These are phyloP conservation scores for Calonectria fujianensis DNA, from an alignment of 2,329 filamentous ascomycete species.

Conservation along the genomic window DNA sequence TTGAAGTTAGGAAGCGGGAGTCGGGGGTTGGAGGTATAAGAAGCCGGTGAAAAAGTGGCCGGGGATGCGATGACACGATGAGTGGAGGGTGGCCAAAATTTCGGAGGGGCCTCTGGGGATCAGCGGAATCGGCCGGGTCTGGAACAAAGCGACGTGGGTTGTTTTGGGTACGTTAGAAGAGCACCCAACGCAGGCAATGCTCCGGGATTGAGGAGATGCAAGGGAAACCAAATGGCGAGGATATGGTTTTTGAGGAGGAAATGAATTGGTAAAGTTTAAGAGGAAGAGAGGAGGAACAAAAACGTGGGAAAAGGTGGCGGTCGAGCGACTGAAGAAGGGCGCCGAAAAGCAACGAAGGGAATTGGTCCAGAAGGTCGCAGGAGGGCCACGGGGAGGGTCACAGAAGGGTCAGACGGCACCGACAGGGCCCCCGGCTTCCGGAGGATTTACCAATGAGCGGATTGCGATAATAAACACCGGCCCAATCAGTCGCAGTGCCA, in stretches of 20 bases:
- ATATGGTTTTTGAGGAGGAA: neutral
- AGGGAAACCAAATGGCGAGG: constrained; percentile 19
- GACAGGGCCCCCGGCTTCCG: constrained; percentile 19
- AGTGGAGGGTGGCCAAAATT: constrained; percentile 52
- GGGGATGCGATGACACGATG: constrained; percentile 40
- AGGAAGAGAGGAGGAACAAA: constrained; percentile 28
- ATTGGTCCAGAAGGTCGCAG: constrained; percentile 15
- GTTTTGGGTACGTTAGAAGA: constrained; percentile 5
- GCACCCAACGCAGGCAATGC: constrained; percentile 15
- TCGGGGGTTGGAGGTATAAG: constrained; percentile 35
- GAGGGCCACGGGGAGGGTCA: constrained; percentile 28
- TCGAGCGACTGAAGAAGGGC: constrained; percentile 11
- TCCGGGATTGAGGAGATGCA: constrained; percentile 32
- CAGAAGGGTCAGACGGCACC: constrained; percentile 23
- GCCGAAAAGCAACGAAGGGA: constrained; percentile 22
- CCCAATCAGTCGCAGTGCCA: constrained; percentile 17
- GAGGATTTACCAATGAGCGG: constrained; percentile 52
- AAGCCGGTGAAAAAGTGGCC: constrained; percentile 33
- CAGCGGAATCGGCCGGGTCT: constrained; percentile 49
- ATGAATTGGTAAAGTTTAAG: constrained; percentile 15
- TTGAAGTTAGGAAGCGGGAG: constrained; percentile 12
- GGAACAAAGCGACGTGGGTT: constrained; percentile 17
- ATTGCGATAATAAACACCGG: constrained; percentile 46
- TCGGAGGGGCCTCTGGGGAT: constrained; percentile 42
- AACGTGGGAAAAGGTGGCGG: constrained; percentile 26